phyloP scores from a whole-genome alignment of 768 basidiomycete species.

The Boletellus sp. region DNA sequence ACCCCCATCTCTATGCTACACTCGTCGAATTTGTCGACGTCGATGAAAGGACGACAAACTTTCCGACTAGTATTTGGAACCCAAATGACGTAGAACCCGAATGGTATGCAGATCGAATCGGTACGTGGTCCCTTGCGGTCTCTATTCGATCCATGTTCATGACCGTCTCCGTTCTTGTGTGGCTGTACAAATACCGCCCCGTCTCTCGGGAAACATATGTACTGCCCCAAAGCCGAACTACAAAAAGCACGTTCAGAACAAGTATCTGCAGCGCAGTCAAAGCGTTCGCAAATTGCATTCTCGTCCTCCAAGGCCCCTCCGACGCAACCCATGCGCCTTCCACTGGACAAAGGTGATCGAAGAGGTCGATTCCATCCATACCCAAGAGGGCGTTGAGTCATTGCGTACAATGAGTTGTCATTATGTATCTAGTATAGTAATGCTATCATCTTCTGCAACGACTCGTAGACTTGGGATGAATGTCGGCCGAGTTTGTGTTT shows the following conservation, averaged over 20 bases:
- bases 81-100: slow-evolving; percentile 57
- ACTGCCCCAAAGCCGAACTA: slow-evolving; percentile 46
- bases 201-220: slow-evolving; percentile 2
- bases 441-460: slow-evolving; percentile 3
- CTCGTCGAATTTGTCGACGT: slow-evolving; percentile 93
- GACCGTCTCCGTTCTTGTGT: slow-evolving; percentile 12
- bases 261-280: slow-evolving; percentile 48
- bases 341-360: slow-evolving; percentile 17
- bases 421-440: slow-evolving; percentile 14
- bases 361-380: slow-evolving; percentile 30
- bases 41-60: slow-evolving; percentile 83
- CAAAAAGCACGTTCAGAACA: slow-evolving; percentile 67
- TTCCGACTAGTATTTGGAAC: slow-evolving; percentile 72
- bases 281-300: slow-evolving; percentile 64
- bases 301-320: slow-evolving; percentile 31
- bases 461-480: slow-evolving; percentile 12
- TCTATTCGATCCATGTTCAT: slow-evolving; percentile 26
- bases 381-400: slow-evolving; percentile 20
- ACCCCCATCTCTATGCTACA: slow-evolving; percentile 93
- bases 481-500: slow-evolving; percentile 5
- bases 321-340: slow-evolving; percentile 6
- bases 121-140: slow-evolving; percentile 42
- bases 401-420: neutral
- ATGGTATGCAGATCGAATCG: slow-evolving; percentile 78
- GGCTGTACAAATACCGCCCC: neutral